Evolutionary conservation across 257 asterid genomes (phyloP), one percentile per base, ranked within the genome.

Genomic region (Scutellaria barbata): DNA sequence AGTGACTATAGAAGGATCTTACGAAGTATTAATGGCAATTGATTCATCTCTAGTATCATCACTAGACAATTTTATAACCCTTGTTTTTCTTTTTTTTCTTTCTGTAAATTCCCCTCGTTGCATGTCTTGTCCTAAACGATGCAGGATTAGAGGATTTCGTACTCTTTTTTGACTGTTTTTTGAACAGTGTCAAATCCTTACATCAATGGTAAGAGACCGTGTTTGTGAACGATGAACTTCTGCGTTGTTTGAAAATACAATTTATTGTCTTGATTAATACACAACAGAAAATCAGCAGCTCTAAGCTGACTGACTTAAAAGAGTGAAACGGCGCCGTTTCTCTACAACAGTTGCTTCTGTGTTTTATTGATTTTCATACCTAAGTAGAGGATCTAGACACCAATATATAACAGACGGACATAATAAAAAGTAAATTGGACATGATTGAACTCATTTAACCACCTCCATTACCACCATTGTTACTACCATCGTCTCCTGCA

Each of bases 1-100:
- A 75, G 79, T 16, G 84, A 83, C 78, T 86, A 85, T 51, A 79
- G 79, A 79, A 83, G 82, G 68, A 83, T 85, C 81, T 75, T 85
- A 20, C 73, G 83, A 50, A 86, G 83, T 76, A 79, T 81, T 68
- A 83, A 75, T 74, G 78, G 76, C 35, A 59, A 39, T 63, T 83
- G 82, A 77, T 73, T 64, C 71, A 18, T 43, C 22, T 46, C 40
- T 71, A 11, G 8, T 54, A 22, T 22, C n/a, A 30, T 33, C 70
- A 62, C 45, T 69, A 37, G 76, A 43, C 50, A 58, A 30, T 30
- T 30, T 30, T 4, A 30, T 30, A 30, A 30, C 35, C 35, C 35
- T 22, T 10, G 35, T 8, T 56, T 30, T 40, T 22, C 25, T 50
- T 11, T 11, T 8, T 12, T 2, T 13, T 22, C 9, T 43, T 77